These are phyloP conservation scores for Malbranchea zuffiana DNA, from an alignment of 2,329 filamentous ascomycete species.

Conservation along the genomic window DNA sequence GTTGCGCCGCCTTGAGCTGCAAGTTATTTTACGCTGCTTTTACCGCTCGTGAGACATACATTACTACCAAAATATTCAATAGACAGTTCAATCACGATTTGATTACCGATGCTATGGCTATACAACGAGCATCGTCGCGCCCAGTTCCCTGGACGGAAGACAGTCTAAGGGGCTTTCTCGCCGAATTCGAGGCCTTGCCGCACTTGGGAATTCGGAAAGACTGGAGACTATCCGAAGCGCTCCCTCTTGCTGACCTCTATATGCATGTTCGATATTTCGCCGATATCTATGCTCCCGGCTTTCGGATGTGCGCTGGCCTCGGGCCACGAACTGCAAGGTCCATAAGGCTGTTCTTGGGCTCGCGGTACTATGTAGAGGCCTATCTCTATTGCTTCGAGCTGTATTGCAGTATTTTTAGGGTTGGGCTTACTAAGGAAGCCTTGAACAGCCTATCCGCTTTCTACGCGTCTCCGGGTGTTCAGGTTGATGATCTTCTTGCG, in stretches of 20 bases:
- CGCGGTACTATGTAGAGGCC: too few species aligned
- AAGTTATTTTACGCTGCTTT: slow-evolving; percentile 2
- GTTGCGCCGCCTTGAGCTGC: slow-evolving; percentile 2
- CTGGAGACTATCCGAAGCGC: slow-evolving; percentile 2
- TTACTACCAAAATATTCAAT: slow-evolving; percentile 2
- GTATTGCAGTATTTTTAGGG: too few species aligned
- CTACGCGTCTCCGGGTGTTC: too few species aligned
- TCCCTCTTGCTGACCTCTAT: not conserved
- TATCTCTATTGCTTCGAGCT: too few species aligned
- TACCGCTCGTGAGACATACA: not conserved
- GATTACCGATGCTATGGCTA: not conserved
- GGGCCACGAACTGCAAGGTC: too few species aligned
- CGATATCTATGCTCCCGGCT: too few species aligned
- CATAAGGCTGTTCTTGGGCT: too few species aligned
- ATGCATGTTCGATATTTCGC: slow-evolving; percentile 5
- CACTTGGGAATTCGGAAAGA: not conserved
- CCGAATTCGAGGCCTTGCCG: not conserved
- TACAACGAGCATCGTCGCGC: not conserved
- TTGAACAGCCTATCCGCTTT: too few species aligned
- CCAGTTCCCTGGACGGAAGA: not conserved
- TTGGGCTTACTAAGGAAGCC: too few species aligned
- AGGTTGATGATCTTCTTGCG: too few species aligned
- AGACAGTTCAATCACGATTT: not conserved
- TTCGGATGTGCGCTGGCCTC: too few species aligned
- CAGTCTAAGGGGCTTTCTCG: not conserved